phyloP scores from a whole-genome alignment of 371 early-diverging fungal species.

The Blakeslea trispora region DNA sequence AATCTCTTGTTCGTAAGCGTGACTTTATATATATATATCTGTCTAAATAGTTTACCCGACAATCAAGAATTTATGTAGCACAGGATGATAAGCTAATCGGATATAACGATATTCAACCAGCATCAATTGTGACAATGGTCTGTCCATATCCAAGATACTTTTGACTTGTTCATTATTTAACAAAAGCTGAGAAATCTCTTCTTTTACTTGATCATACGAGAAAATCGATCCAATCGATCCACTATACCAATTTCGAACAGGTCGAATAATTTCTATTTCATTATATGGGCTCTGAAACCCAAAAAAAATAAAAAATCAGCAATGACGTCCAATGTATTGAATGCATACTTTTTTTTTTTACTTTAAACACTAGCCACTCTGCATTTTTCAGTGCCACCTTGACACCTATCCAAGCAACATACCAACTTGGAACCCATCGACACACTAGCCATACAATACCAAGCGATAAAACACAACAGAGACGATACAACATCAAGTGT shows the following conservation, averaged over 20 bases:
- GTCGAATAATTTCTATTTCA: conserved; percentile 57
- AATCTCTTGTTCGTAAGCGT: neutral
- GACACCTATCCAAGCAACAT: conserved; percentile 65
- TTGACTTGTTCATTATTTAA: conserved; percentile 20
- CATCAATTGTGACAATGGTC: conserved; percentile 42
- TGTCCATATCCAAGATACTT: conserved; percentile 37
- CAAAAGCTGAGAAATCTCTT: conserved; percentile 34
- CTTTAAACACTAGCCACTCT: conserved; percentile 67
- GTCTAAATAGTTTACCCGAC: conserved; percentile 40
- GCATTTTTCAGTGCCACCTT: conserved; percentile 67
- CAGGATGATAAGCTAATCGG: conserved; percentile 83
- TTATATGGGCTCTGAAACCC: conserved; percentile 73
- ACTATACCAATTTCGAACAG: conserved; percentile 62
- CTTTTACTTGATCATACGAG: conserved; percentile 44
- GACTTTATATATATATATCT: neutral
- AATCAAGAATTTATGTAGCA: conserved; percentile 70
- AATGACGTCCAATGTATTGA: neutral
- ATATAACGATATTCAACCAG: conserved; percentile 82
- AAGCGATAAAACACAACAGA: conserved; percentile 64
- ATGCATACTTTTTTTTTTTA: conserved; percentile 32
- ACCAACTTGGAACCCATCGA: conserved; percentile 84
- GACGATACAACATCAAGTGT: conserved; percentile 56
- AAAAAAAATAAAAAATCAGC: neutral
- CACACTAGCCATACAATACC: conserved; percentile 78
- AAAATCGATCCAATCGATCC: conserved; percentile 76